Evolutionary conservation across 208 protist species (phyloP).

Genomic region (Leishmania amazonensis): DNA sequence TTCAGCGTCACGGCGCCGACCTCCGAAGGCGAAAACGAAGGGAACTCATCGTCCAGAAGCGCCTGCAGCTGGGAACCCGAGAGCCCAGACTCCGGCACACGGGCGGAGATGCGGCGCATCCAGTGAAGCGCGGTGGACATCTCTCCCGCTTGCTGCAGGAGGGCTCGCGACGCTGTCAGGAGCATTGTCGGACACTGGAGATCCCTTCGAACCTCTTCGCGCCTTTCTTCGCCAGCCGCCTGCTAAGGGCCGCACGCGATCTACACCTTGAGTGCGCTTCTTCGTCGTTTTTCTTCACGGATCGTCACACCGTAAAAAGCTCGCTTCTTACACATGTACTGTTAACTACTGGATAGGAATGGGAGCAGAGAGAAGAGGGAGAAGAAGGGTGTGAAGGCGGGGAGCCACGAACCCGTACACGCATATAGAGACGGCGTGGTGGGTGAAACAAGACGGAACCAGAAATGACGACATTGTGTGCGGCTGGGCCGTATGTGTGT

Average conservation of each 20-base stretch:
- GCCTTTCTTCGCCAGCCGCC: neutral
- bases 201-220: neutral
- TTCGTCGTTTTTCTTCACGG: neutral
- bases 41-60: slow-evolving; percentile 62
- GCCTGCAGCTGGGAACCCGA: slow-evolving; percentile 61
- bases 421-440: neutral
- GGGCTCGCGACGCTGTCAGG: neutral
- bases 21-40: slow-evolving; percentile 42
- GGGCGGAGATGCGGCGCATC: slow-evolving; percentile 44
- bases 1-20: slow-evolving; percentile 52
- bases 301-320: neutral
- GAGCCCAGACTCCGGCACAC: slow-evolving; percentile 41
- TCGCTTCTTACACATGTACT: neutral
- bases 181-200: slow-evolving; percentile 3
- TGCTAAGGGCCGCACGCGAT: neutral
- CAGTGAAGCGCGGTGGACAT: neutral
- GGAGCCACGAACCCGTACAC: neutral
- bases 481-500: neutral
- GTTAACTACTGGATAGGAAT: too few relatives aligned
- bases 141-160: neutral
- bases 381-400: neutral
- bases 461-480: neutral
- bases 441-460: neutral
- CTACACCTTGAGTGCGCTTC: neutral
- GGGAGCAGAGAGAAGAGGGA: too few relatives aligned